Base-by-base conservation (phyloP, 495 filamentous ascomycete species). In the Mycothermus thermophilus region DNA sequence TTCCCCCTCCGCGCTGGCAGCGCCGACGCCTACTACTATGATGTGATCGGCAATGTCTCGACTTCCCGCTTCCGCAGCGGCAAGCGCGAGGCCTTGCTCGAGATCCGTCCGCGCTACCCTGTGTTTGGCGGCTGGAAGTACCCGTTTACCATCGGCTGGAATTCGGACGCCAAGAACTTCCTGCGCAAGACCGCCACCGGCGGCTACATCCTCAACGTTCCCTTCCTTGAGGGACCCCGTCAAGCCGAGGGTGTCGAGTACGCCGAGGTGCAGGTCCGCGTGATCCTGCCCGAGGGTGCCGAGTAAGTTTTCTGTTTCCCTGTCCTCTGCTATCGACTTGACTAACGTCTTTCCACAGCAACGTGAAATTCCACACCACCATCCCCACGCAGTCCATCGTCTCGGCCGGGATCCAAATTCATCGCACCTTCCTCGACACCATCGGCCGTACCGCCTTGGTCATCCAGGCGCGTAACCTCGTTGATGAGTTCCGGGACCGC, bases 41-140 rank as follows among this genome's bases (percentile, higher is more conserved):
- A 97, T 52, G 87, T 87, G 42, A 93, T 97, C 49, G 90, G 90
- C 40, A 97, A 97, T 53, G 84, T 97, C 15, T 92, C 83, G 13
- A 97, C 90, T 18, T 93, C 83, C 36, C 73, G 74, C 47, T 97
- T 86, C 68, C 72, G 90, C 37, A 77, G 73, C 38, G 80, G 75
- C 44, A 69, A 68, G 54, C 71, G 79, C 2, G 85, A 93, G 48
- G 84, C 82, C 21, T 63, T 73, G 36, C 71, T 96, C 25, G 90
- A 95, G 59, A 71, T 95, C 40, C 85, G 81, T 59, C 92, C 92
- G 11, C 71, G 90, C 19, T 97, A 83, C 57, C 90, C 90, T 6
- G 52, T 97, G 16, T 96, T 96, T 50, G 90, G 90, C 30, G 84
- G 83, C 32, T 97, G 90, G 90, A 94, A 93, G 58, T 95, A 93